Base-by-base conservation (phyloP, 495 filamentous ascomycete species). In the Aspergillus haitiensis region DNA sequence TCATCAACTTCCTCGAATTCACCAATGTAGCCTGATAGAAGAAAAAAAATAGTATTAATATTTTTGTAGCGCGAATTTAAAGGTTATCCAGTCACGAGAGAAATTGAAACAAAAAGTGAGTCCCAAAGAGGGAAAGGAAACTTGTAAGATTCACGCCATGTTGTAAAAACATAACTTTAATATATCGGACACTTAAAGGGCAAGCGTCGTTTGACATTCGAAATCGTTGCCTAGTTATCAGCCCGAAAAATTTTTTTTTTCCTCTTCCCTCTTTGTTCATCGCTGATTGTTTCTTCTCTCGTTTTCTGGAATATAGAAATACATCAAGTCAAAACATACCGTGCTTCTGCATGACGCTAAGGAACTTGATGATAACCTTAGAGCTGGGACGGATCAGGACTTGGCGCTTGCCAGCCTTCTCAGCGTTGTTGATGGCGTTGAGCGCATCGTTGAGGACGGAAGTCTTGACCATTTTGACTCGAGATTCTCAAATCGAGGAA, bases 161-260 rank as follows among this genome's bases (percentile, higher is more conserved):
- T 72, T 76, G 79, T 61, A 58, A 61, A 65, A 59, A 59, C 51
- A 64, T 58, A 27, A 60, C 52, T 60, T 84, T 62, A 75, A 92
- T 98, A 76, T 98, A 86, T 91, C 94, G 93, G 91, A 82, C 81
- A 94, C 88, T 97, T 98, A 97, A 97, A 97, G 88, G 92, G 88
- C 93, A 89, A 84, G 85, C 85, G 86, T 86, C 89, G 91, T 96
- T 48, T 85, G 68, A 67, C 70, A 66, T 72, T 83, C 82, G 87
- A 88, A 86, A 92, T 84, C 85, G 82, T 87, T 85, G 88, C 89
- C 93, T 95, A 98, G 94, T 98, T 98, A 97, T 98, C 91, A 97
- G 84, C 88, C 92, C 93, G 94, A 92, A 77, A 58, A 58, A 64
- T 55, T 40, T 36, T n/a, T 8, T 48, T 6, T 35, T 45, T 21